Evolutionary conservation across 352 stramenopile species (phyloP).

Genomic region (Phytophthora brassicae): DNA sequence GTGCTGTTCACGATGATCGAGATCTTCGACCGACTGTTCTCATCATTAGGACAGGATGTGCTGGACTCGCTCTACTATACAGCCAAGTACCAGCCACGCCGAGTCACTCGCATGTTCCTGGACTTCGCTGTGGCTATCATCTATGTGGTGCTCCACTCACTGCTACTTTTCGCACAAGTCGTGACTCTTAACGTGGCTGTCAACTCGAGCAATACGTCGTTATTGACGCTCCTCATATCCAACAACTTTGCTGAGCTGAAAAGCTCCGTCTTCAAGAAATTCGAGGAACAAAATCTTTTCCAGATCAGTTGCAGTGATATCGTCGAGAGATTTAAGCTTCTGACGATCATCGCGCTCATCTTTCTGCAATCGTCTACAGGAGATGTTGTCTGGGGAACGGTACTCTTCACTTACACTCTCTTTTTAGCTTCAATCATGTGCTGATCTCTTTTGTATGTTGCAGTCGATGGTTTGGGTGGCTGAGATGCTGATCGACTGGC

Average conservation of each 20-base stretch:
- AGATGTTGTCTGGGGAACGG: constrained; percentile 76
- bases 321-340: constrained; percentile 97
- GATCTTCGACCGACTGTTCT: constrained; percentile 97
- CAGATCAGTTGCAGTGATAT: constrained; percentile 98
- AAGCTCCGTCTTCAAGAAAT: constrained; percentile 98
- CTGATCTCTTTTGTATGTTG: not conserved
- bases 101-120: constrained; percentile 68
- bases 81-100: constrained; percentile 74
- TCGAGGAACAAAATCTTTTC: constrained; percentile 96
- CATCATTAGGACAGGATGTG: constrained; percentile 96
- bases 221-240: constrained; percentile 94
- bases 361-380: constrained; percentile 86
- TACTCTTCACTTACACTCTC: constrained; percentile 26
- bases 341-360: constrained; percentile 95
- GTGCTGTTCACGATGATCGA: constrained; percentile 98
- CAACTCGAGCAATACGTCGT: constrained; percentile 93
- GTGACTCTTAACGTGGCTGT: constrained; percentile 97
- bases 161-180: constrained; percentile 96
- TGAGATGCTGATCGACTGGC: constrained; percentile 97
- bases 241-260: constrained; percentile 99
- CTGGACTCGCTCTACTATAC: constrained; percentile 95
- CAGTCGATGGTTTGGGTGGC: constrained; percentile 89
- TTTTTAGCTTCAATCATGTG: not conserved
- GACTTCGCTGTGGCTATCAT: constrained; percentile 77
- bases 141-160: constrained; percentile 90